These are phyloP conservation scores for Wickerhamomyces queroliae DNA, from an alignment of 805 yeast species.

Conservation along the genomic window DNA sequence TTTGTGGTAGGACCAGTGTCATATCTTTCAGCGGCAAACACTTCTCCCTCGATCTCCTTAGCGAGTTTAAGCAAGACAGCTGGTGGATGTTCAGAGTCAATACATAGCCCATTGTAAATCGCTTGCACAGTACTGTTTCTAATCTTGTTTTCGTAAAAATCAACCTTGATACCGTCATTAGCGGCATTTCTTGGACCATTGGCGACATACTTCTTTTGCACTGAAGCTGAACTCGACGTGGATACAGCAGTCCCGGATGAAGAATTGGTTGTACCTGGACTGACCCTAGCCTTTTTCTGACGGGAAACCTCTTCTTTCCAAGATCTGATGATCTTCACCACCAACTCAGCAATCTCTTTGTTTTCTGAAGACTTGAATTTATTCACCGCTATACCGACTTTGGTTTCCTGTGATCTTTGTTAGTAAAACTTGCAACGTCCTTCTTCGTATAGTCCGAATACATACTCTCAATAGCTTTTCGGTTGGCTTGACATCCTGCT, in stretches of 20 bases:
- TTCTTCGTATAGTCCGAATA: neutral
- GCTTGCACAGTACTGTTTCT: constrained; percentile 83
- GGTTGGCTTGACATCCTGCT: constrained; percentile 73
- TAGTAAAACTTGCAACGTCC: neutral
- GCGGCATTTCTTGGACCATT: constrained; percentile 68
- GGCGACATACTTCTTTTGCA: constrained; percentile 37
- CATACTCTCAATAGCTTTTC: constrained; percentile 69
- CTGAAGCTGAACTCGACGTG: constrained; percentile 13
- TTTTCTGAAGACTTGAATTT: constrained; percentile 63
- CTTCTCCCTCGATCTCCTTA: constrained; percentile 67
- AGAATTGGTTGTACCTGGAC: constrained; percentile 4
- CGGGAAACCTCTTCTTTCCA: constrained; percentile 89
- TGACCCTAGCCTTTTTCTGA: constrained; percentile 37
- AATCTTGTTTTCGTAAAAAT: constrained; percentile 66
- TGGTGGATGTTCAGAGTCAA: constrained; percentile 65
- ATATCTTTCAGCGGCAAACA: constrained; percentile 54
- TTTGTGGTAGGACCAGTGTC: constrained; percentile 44
- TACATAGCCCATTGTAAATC: constrained; percentile 82
- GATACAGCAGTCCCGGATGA: constrained; percentile 5
- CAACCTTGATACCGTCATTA: constrained; percentile 73
- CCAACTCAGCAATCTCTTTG: constrained; percentile 61
- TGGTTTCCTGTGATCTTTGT: constrained; percentile 54
- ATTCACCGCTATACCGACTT: constrained; percentile 95
- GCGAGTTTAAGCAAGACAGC: constrained; percentile 56
- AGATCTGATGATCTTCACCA: constrained; percentile 71